Evolutionary conservation across 805 yeast species (phyloP).

Genomic region (Teunomyces funiuensis): DNA sequence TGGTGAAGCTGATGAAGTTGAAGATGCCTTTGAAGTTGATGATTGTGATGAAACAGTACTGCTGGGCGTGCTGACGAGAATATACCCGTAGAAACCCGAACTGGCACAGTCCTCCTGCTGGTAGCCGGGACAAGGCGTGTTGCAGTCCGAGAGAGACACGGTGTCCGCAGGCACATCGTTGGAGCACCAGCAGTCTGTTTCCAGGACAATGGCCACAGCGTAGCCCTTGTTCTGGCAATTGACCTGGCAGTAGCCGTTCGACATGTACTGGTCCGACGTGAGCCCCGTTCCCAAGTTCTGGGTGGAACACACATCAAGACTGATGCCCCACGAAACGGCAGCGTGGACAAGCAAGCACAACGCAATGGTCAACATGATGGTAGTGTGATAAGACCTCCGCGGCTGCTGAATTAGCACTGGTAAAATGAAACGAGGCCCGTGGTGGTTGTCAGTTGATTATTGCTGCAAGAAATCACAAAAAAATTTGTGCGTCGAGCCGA

Average conservation of each 20-base stretch:
- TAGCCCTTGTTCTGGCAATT: conserved; percentile 43
- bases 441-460: background rate
- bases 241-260: conserved; percentile 53
- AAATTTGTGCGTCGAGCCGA: background rate
- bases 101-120: conserved; percentile 43
- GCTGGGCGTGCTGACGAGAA: conserved; percentile 27
- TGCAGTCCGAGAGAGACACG: conserved; percentile 34
- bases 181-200: conserved; percentile 62
- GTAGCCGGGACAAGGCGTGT: conserved; percentile 45
- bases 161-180: conserved; percentile 48
- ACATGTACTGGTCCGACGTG: conserved; percentile 27
- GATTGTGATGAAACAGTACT: conserved; percentile 4
- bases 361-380: background rate
- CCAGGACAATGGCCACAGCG: conserved; percentile 54
- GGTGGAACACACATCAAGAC: conserved; percentile 22
- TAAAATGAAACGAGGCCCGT: background rate
- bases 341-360: conserved; percentile 3
- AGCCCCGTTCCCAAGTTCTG: conserved; percentile 20
- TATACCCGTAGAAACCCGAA: conserved; percentile 53
- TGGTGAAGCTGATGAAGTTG: conserved; percentile 7
- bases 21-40: conserved; percentile 2
- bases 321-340: conserved; percentile 5
- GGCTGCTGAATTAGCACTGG: background rate
- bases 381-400: too few relatives aligned
- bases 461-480: background rate